A percentile compares a stretch with the other conserved stretches of the same genome.
Conservation (phyloP, 1,139 yeast species). For the Magnusiomyces sp. region DNA sequence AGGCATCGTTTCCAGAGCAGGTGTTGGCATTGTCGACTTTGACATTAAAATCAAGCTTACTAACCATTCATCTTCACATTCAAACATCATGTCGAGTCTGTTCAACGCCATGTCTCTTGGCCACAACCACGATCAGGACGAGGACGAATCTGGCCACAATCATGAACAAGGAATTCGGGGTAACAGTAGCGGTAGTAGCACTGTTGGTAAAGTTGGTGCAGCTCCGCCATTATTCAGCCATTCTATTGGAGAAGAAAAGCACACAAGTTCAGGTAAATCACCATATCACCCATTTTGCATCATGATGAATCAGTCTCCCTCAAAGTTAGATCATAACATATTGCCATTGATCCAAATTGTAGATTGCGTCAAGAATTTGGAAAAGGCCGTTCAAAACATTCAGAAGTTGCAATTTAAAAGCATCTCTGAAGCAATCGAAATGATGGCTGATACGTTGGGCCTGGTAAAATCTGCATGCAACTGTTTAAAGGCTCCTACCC, state of each 20-base stretch:
- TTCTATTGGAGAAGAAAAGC: neutral
- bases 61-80: too few relatives aligned
- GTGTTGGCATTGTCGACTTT: conserved; percentile 22
- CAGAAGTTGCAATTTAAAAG: too few relatives aligned
- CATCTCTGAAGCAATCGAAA: too few relatives aligned
- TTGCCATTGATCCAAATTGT: conserved; percentile 22
- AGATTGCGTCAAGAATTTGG: conserved; percentile 22
- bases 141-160: too few relatives aligned
- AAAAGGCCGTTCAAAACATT: conserved; percentile 6
- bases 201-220: neutral
- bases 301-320: neutral
- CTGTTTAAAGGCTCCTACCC: conserved; percentile 19
- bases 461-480: conserved; percentile 19
- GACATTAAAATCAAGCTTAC: conserved; percentile 22
- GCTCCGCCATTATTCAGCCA: too few relatives aligned
- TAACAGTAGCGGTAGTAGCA: neutral
- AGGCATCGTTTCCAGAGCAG: conserved; percentile 27
- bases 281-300: conserved; percentile 1
- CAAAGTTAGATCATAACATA: neutral
- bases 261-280: neutral
- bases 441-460: too few relatives aligned
- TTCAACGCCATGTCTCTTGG: too few relatives aligned
- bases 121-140: too few relatives aligned
- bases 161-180: too few relatives aligned
- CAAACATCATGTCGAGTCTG: too few relatives aligned